Percentiles rank a stretch among this genome's conserved stretches.
Conservation (phyloP, 257 asterid species). For the Coffea eugenioides region DNA sequence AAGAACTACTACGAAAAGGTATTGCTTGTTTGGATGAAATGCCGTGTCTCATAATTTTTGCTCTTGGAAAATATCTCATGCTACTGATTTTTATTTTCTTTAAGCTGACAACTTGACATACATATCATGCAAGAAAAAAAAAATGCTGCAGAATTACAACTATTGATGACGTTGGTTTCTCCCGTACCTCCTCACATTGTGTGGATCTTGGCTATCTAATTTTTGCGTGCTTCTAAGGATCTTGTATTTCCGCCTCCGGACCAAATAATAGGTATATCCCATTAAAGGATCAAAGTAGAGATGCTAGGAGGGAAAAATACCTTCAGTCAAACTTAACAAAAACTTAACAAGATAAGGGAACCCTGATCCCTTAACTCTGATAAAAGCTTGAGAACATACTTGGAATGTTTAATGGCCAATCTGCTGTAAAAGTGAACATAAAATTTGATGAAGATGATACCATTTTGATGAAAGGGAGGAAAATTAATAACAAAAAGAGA, state of each 20-base stretch:
- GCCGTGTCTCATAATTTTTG: not conserved
- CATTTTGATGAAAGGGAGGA: not conserved
- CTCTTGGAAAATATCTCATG: not conserved
- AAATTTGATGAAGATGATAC: not conserved
- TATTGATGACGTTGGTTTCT: not conserved
- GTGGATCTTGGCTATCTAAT: not conserved
- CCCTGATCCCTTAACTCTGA: not conserved
- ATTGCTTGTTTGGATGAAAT: not conserved
- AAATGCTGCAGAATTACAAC: not conserved
- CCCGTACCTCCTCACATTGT: not conserved
- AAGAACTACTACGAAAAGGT: not conserved
- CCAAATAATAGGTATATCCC: not conserved
- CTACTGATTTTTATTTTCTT: not conserved
- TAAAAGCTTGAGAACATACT: not conserved
- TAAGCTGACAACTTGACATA: not conserved
- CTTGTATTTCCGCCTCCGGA: not conserved
- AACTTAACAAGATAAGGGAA: not conserved
- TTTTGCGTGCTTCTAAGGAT: not conserved
- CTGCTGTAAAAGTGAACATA: not conserved
- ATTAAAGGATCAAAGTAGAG: not conserved
- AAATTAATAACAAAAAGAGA: too few species aligned
- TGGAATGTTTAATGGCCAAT: not conserved
- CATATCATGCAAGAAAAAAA: not conserved
- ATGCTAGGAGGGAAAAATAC: not conserved
- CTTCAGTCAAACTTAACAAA: not conserved